Conservation (phyloP, 257 asterid genomes). For the Echites panduratus region DNA sequence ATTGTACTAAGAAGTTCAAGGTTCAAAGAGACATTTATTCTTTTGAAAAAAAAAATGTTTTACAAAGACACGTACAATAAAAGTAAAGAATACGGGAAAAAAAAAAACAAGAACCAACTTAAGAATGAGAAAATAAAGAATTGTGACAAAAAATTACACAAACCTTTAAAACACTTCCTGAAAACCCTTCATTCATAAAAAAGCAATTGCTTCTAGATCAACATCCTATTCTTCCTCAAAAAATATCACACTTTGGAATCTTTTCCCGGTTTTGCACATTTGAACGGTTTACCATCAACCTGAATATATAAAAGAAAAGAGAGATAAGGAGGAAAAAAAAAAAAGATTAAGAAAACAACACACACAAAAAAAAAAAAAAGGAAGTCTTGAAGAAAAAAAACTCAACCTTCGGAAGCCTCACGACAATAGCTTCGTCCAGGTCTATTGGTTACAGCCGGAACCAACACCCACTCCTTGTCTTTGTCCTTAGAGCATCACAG, state of each 20-base stretch:
- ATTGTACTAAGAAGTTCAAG: neutral
- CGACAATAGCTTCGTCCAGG: constrained; percentile 95
- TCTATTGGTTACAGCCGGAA: constrained; percentile 89
- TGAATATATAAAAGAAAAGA: constrained; percentile 23
- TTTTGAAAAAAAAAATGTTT: neutral
- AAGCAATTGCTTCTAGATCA: constrained; percentile 68
- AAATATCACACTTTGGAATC: constrained; percentile 56
- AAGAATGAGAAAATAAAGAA: neutral
- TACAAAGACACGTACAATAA: neutral
- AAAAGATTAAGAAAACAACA: neutral
- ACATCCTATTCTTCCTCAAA: constrained; percentile 68
- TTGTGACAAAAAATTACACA: constrained; percentile 10
- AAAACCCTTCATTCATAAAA: constrained; percentile 76
- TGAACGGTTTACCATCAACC: constrained; percentile 89
- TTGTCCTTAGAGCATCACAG: constrained; percentile 91
- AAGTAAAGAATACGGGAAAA: neutral
- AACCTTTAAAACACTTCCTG: constrained; percentile 95
- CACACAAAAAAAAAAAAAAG: neutral
- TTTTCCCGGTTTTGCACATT: constrained; percentile 68
- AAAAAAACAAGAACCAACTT: neutral
- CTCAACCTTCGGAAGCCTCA: constrained; percentile 92
- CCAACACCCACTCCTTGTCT: constrained; percentile 90
- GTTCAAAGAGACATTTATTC: neutral
- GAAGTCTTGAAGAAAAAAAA: neutral
- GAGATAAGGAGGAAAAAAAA: neutral